Percentiles rank a stretch among this genome's conserved stretches.
These are phyloP conservation scores for Biscogniauxia sp. DNA, from an alignment of 2,329 filamentous ascomycete genomes.

Conservation along the genomic window DNA sequence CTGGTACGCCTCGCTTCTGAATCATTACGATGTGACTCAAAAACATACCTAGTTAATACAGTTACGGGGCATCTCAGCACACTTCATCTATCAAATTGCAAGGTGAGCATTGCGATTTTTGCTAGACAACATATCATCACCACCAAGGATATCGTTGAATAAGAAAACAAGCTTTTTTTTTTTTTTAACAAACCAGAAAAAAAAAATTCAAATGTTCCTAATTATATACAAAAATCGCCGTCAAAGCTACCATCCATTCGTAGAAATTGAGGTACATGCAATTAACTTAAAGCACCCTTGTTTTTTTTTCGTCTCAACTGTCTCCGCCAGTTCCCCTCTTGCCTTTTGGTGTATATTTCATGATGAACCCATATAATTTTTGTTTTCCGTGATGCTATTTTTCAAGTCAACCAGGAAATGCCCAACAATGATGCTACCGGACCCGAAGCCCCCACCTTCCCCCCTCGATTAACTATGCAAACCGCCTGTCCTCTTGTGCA, in stretches of 20 bases:
- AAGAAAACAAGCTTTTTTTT: not conserved
- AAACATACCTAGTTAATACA: too few relatives aligned
- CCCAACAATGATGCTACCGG: not conserved
- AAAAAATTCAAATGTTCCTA: not conserved
- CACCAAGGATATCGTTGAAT: not conserved
- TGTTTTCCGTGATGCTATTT: not conserved
- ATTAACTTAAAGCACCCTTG: not conserved
- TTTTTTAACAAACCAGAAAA: not conserved
- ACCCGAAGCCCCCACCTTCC: not conserved
- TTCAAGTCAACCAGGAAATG: not conserved
- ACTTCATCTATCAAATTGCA: too few relatives aligned
- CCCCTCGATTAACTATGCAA: constrained; percentile 40
- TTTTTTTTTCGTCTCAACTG: not conserved
- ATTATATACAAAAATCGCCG: not conserved
- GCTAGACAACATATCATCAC: too few relatives aligned
- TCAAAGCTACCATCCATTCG: not conserved
- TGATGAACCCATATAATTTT: not conserved
- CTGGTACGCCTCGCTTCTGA: too few relatives aligned
- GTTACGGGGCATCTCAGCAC: too few relatives aligned
- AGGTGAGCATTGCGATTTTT: too few relatives aligned
- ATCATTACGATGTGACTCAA: too few relatives aligned
- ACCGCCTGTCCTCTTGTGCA: constrained; percentile 60
- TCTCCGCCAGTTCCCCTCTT: not conserved
- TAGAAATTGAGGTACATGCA: not conserved
- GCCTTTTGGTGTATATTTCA: not conserved